These are phyloP conservation scores for Leccinum uliginosum DNA, from an alignment of 768 basidiomycete species.

Conservation along the genomic window DNA sequence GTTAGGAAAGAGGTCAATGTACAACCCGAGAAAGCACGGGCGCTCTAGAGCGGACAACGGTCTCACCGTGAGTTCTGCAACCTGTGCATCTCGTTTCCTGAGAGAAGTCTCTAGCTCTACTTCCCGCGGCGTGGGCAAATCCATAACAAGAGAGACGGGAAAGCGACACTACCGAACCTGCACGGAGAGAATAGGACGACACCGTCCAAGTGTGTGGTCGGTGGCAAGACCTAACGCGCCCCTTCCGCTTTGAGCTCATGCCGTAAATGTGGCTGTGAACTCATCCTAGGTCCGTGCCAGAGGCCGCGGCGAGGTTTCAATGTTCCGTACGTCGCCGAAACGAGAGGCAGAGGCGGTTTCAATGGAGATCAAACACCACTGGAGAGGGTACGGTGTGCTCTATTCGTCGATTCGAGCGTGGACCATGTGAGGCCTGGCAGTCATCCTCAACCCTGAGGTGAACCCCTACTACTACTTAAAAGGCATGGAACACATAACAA, in stretches of 20 bases:
- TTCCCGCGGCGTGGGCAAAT: constrained; percentile 70
- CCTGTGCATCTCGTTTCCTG: constrained; percentile 69
- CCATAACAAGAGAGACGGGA: constrained; percentile 41
- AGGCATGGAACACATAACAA: background rate
- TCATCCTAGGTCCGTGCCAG: constrained; percentile 3
- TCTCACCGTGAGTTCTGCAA: constrained; percentile 69
- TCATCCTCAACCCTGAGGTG: background rate
- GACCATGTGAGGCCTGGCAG: background rate
- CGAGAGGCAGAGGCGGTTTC: background rate
- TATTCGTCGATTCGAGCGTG: background rate
- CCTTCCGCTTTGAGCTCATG: constrained; percentile 22
- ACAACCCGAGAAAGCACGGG: constrained; percentile 14
- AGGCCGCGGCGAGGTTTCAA: background rate
- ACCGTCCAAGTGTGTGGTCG: constrained; percentile 23
- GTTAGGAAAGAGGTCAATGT: constrained; percentile 16
- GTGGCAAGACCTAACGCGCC: constrained; percentile 30
- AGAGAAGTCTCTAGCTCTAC: constrained; percentile 77
- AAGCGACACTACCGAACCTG: constrained; percentile 12
- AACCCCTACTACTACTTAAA: background rate
- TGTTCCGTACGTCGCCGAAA: background rate
- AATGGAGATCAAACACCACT: background rate
- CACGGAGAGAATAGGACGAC: constrained; percentile 12
- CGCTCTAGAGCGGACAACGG: constrained; percentile 15
- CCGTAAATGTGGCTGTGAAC: constrained; percentile 33
- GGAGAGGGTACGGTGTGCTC: background rate